Conservation (phyloP, 495 filamentous ascomycete genomes). For the Neurospora sp. region DNA sequence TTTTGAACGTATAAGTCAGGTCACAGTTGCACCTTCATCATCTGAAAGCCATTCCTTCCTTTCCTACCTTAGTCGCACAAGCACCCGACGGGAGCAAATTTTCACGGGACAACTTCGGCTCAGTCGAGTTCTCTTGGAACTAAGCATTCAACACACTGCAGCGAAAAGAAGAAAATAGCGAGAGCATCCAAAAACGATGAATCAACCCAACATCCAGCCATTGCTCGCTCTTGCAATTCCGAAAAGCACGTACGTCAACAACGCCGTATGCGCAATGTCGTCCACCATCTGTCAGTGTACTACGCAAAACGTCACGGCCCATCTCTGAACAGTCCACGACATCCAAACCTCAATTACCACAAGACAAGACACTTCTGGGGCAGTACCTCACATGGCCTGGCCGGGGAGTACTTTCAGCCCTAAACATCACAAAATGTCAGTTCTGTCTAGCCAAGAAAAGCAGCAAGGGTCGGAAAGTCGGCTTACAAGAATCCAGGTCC, state of each 20-base stretch:
- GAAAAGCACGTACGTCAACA: background rate
- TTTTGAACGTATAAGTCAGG: background rate
- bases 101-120: background rate
- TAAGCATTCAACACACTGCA: background rate
- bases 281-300: background rate
- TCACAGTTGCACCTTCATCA: background rate
- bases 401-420: background rate
- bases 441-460: background rate
- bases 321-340: background rate
- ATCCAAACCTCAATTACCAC: no score
- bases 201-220: background rate
- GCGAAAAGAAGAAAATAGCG: background rate
- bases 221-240: background rate
- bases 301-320: background rate
- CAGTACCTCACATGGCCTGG: background rate
- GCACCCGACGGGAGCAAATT: background rate
- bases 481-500: slow-evolving; percentile 39
- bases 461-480: background rate
- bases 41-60: background rate
- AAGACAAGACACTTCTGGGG: background rate
- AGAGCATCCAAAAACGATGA: background rate
- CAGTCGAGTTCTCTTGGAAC: background rate
- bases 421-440: background rate
- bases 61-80: background rate
- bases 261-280: background rate